These are phyloP conservation scores for Gyromitra esculenta DNA, from an alignment of 2,329 filamentous ascomycete species.

Conservation along the genomic window DNA sequence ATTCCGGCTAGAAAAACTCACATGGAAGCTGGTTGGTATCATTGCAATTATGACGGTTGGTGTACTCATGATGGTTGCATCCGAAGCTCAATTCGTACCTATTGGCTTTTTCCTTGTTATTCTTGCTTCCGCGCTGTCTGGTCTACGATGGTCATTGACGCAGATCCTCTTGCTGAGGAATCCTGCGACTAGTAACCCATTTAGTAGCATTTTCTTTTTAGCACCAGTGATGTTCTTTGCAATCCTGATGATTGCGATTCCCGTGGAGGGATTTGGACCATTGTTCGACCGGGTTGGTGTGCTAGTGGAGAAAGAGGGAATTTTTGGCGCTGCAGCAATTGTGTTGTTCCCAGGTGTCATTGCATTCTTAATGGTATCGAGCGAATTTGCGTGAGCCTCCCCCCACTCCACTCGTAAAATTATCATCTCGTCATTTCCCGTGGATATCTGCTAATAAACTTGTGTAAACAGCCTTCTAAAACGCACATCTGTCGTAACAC, in stretches of 20 bases:
- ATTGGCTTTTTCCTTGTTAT: slow-evolving; percentile 93
- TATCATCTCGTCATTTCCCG: slow-evolving; percentile 4
- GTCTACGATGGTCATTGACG: slow-evolving; percentile 97
- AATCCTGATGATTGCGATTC: slow-evolving; percentile 80
- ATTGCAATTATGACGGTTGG: slow-evolving; percentile 92
- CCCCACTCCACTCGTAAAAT: neutral
- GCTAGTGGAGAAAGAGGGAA: slow-evolving; percentile 75
- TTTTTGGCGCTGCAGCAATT: slow-evolving; percentile 73
- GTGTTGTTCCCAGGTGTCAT: slow-evolving; percentile 89
- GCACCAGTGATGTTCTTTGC: slow-evolving; percentile 94
- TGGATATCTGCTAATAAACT: slow-evolving; percentile 25
- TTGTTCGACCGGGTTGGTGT: slow-evolving; percentile 73
- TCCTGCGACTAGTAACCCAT: slow-evolving; percentile 93
- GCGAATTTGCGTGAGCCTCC: slow-evolving; percentile 77
- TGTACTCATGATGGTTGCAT: slow-evolving; percentile 97
- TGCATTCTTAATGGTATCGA: slow-evolving; percentile 95
- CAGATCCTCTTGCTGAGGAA: slow-evolving; percentile 94
- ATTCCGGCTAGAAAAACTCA: slow-evolving; percentile 88
- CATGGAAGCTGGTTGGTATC: slow-evolving; percentile 83
- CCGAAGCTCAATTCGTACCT: slow-evolving; percentile 87
- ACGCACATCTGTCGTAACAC: slow-evolving; percentile 92
- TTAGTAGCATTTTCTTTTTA: slow-evolving; percentile 97
- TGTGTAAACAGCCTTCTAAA: slow-evolving; percentile 71
- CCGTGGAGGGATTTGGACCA: slow-evolving; percentile 79
- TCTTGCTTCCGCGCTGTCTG: slow-evolving; percentile 90